A percentile compares a stretch with the other conserved stretches of the same genome.
Conservation (phyloP, 2,329 filamentous ascomycete species). For the Ophiostoma perfectum region DNA sequence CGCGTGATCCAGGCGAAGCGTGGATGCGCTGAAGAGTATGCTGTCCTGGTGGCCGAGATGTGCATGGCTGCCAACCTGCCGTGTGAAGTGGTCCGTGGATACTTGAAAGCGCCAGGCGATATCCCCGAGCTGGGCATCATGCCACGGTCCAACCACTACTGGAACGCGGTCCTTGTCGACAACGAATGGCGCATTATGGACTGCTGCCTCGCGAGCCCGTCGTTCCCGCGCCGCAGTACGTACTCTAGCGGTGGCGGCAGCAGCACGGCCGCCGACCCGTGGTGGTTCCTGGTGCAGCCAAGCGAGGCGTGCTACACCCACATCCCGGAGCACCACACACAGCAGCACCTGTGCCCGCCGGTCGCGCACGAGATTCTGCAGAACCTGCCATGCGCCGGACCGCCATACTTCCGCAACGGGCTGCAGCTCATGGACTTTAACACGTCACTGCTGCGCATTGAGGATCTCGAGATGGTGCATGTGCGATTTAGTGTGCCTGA, state of each 20-base stretch:
- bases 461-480: slow-evolving; percentile 90
- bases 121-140: slow-evolving; percentile 71
- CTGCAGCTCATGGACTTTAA: slow-evolving; percentile 84
- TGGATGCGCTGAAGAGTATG: slow-evolving; percentile 84
- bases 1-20: slow-evolving; percentile 78
- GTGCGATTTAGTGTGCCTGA: slow-evolving; percentile 80
- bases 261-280: slow-evolving; percentile 68
- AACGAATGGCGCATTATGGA: slow-evolving; percentile 96
- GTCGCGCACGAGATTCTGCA: slow-evolving; percentile 80
- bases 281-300: slow-evolving; percentile 91
- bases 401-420: slow-evolving; percentile 77
- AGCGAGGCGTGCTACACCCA: slow-evolving; percentile 93
- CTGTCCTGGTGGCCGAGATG: slow-evolving; percentile 85
- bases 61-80: slow-evolving; percentile 82
- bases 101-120: slow-evolving; percentile 86
- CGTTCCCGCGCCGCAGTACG: slow-evolving; percentile 70
- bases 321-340: slow-evolving; percentile 76
- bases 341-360: slow-evolving; percentile 89
- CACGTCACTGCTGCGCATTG: slow-evolving; percentile 76
- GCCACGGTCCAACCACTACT: slow-evolving; percentile 92
- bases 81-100: slow-evolving; percentile 81
- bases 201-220: slow-evolving; percentile 84
- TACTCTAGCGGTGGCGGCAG: slow-evolving; percentile 63
- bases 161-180: slow-evolving; percentile 91
- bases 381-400: slow-evolving; percentile 78